Conservation (phyloP, 2,329 filamentous ascomycete genomes). For the Xylaria arbuscula region DNA sequence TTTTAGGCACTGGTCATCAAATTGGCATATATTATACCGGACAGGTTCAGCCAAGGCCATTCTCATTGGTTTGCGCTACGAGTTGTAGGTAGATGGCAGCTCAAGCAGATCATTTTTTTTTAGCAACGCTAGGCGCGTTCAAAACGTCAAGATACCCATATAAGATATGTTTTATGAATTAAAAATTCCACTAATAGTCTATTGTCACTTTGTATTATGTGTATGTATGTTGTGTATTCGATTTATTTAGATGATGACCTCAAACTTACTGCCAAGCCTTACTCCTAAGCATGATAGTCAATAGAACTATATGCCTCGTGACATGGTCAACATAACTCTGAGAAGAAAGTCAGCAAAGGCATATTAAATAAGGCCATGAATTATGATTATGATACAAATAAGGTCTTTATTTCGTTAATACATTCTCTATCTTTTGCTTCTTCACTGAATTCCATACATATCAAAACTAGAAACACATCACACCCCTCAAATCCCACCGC, state of each 20-base stretch:
- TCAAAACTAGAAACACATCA: too few species aligned
- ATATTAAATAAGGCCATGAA: not conserved
- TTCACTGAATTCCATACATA: not conserved
- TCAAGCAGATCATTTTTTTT: slow-evolving; percentile 12
- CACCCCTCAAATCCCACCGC: not conserved
- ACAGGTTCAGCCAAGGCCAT: slow-evolving; percentile 6
- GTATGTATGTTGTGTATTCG: slow-evolving; percentile 5
- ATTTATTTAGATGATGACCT: not conserved
- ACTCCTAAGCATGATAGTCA: slow-evolving; percentile 29
- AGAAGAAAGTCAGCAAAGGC: not conserved
- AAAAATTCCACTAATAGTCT: not conserved
- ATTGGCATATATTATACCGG: slow-evolving; percentile 12
- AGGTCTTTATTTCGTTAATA: not conserved
- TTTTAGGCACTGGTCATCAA: slow-evolving; percentile 20
- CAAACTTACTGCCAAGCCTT: slow-evolving; percentile 28
- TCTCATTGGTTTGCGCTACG: slow-evolving; percentile 13
- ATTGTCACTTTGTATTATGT: not conserved
- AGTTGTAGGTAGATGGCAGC: slow-evolving; percentile 16
- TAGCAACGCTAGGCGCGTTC: slow-evolving; percentile 19
- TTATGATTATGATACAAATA: slow-evolving; percentile 9
- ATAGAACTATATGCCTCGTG: not conserved
- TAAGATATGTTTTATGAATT: slow-evolving; percentile 21
- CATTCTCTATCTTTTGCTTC: not conserved
- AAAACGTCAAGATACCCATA: slow-evolving; percentile 36
- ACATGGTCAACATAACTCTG: slow-evolving; percentile 4